Conservation (phyloP, 371 early-diverging fungal species). For the Batkoa obscura region DNA sequence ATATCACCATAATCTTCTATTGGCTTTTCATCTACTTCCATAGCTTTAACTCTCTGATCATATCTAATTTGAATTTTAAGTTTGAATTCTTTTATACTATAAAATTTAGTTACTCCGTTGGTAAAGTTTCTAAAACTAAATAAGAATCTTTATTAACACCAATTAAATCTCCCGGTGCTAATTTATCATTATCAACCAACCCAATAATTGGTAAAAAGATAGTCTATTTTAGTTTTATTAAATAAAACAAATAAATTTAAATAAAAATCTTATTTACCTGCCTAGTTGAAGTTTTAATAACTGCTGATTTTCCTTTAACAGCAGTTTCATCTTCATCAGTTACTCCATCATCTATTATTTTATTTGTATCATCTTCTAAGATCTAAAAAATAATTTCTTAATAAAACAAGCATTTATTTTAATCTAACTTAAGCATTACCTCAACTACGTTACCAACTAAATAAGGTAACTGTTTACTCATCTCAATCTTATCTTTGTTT, state of each 20-base stretch:
- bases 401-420: neutral
- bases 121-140: conserved; percentile 94
- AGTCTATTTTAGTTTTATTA: conserved; percentile 29
- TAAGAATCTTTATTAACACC: conserved; percentile 99
- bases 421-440: conserved; percentile 20
- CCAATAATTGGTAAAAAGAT: conserved; percentile 97
- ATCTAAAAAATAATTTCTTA: conserved; percentile 26
- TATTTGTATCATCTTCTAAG: conserved; percentile 80
- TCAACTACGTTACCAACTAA: conserved; percentile 98
- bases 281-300: conserved; percentile 91
- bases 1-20: conserved; percentile 98
- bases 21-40: conserved; percentile 99
- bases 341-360: conserved; percentile 35
- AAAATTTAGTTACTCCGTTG: conserved; percentile 61
- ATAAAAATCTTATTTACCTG: conserved; percentile 33
- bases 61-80: too few relatives aligned
- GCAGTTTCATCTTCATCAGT: conserved; percentile 86
- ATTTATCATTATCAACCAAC: conserved; percentile 77
- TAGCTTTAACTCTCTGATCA: conserved; percentile 98
- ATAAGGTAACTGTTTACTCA: conserved; percentile 98
- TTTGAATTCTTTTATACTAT: neutral
- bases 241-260: neutral
- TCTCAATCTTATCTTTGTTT: conserved; percentile 96
- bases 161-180: conserved; percentile 98
- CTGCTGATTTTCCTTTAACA: conserved; percentile 93